These are phyloP conservation scores for Eimeria sp. DNA, from an alignment of 169 alveolate species.

Conservation along the genomic window DNA sequence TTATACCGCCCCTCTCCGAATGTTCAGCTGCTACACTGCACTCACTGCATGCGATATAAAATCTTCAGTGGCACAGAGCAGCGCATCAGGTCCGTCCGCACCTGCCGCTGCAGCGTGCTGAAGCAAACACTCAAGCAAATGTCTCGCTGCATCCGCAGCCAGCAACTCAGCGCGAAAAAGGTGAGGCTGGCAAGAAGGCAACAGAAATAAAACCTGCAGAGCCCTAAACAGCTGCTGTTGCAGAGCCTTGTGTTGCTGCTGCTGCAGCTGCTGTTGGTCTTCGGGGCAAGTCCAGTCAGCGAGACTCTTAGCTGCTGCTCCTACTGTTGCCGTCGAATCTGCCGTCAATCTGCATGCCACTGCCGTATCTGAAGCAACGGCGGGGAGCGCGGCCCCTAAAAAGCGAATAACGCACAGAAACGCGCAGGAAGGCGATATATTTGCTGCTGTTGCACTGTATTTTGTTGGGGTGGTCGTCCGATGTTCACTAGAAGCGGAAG, in stretches of 20 bases:
- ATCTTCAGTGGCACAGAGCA: constrained; percentile 22
- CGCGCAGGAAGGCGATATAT: constrained; percentile 3
- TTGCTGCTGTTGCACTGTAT: not conserved
- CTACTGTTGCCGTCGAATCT: not conserved
- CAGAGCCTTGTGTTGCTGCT: constrained; percentile 6
- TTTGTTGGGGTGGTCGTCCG: not conserved
- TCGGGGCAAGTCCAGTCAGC: not conserved
- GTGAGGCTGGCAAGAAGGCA: constrained; percentile 17
- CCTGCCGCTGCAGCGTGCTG: constrained; percentile 55
- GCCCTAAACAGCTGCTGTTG: constrained; percentile 49
- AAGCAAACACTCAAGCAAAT: constrained; percentile 26
- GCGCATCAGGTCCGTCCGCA: constrained; percentile 25
- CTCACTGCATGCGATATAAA: constrained; percentile 44
- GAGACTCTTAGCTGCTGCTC: not conserved
- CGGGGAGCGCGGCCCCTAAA: constrained; percentile 33
- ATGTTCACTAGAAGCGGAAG: not conserved
- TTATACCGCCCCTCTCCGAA: not conserved
- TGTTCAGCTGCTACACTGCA: not conserved
- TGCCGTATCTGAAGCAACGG: constrained; percentile 13
- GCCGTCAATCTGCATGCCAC: not conserved
- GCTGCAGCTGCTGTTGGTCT: not conserved
- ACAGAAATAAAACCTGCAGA: constrained; percentile 26
- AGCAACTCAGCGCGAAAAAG: constrained; percentile 9
- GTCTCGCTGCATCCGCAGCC: constrained; percentile 47
- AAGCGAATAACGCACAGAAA: constrained; percentile 53